These are phyloP conservation scores for Colletotrichum spaethianum DNA, from an alignment of 2,329 filamentous ascomycete species.

Conservation along the genomic window DNA sequence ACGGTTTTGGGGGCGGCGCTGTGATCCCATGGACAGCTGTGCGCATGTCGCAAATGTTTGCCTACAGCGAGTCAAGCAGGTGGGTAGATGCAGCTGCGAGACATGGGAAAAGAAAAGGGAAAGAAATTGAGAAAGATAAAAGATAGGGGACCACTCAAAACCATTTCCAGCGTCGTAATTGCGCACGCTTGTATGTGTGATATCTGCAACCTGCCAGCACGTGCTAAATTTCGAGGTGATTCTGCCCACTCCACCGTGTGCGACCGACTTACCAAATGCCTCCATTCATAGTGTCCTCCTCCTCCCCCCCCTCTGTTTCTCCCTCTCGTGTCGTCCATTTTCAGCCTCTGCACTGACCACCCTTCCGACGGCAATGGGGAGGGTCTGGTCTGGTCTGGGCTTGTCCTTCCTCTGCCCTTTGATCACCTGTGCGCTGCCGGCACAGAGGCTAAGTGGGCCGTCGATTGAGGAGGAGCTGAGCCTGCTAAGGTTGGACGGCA, in stretches of 20 bases:
- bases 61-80: background rate
- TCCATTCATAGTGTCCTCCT: background rate
- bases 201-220: conserved; percentile 3
- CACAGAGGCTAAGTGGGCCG: background rate
- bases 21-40: background rate
- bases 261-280: background rate
- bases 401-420: conserved; percentile 1
- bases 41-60: background rate
- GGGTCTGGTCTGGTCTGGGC: conserved; percentile 10
- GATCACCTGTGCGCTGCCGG: background rate
- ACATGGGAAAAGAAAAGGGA: background rate
- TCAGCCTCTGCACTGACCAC: conserved; percentile 34
- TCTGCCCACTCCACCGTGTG: background rate
- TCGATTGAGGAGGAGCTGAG: background rate
- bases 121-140: background rate
- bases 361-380: background rate
- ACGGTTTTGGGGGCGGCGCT: conserved; percentile 2
- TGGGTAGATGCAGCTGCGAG: background rate
- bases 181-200: background rate
- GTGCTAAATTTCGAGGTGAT: background rate
- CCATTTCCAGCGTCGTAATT: background rate
- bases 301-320: background rate
- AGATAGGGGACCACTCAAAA: no score
- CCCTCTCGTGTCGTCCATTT: background rate
- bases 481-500: background rate